phyloP scores from a whole-genome alignment of 78 protist species.

The Polysphondylium violaceum region DNA sequence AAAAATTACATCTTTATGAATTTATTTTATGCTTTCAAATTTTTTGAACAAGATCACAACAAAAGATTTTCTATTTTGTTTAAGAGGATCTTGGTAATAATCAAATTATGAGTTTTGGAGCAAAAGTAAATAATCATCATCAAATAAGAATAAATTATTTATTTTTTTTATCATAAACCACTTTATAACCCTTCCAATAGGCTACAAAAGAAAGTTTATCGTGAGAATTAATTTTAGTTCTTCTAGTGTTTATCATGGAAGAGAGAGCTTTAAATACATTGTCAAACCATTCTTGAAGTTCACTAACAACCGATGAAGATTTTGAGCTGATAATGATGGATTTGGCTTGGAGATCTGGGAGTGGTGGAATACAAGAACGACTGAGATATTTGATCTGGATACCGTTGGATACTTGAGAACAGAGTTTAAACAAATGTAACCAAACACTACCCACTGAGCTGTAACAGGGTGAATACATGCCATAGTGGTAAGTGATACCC shows the following conservation, averaged over 20 bases:
- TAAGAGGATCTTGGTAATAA: neutral
- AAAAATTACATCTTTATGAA: too few relatives aligned
- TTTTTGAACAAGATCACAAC: too few relatives aligned
- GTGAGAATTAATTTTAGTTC: constrained; percentile 52
- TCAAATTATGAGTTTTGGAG: neutral
- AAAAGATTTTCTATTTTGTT: neutral
- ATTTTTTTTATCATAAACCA: constrained; percentile 16
- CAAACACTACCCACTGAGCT: constrained; percentile 27
- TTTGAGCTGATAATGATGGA: neutral
- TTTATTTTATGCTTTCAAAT: too few relatives aligned
- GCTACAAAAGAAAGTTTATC: constrained; percentile 47
- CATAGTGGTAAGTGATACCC: constrained; percentile 31
- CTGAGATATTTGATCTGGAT: constrained; percentile 52
- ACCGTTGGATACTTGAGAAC: constrained; percentile 27
- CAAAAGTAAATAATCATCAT: too few relatives aligned
- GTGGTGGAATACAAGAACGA: constrained; percentile 28
- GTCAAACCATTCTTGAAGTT: constrained; percentile 46
- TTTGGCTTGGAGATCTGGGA: constrained; percentile 24
- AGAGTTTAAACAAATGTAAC: constrained; percentile 29
- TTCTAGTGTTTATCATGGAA: constrained; percentile 9
- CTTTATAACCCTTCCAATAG: constrained; percentile 67
- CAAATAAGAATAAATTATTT: neutral
- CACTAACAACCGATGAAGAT: neutral
- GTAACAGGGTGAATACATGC: constrained; percentile 25
- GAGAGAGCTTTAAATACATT: constrained; percentile 18